Base-by-base conservation (phyloP, 2,329 filamentous ascomycete species). In the Geosmithia flava region DNA sequence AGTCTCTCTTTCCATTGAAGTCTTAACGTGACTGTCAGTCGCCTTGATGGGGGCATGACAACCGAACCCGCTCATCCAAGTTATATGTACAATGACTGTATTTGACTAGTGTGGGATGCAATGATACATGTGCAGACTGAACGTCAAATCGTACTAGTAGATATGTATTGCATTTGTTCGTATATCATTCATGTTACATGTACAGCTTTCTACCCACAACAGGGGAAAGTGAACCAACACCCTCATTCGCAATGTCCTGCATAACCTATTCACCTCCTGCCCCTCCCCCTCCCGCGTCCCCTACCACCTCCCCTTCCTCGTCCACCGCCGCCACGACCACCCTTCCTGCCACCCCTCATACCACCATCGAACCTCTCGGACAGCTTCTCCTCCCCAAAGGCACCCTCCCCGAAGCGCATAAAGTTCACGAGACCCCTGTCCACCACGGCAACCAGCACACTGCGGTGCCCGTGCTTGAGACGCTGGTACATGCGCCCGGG, bases 361-460 rank as follows among this genome's bases (percentile, higher is more conserved):
- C 59, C 65, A 51, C 57, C 68, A 54, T 60, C 71, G 53, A 75
- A 74, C 47, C 78, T 67, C 58, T 82, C 78, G 57, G 80, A 88
- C 39, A 95, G 58, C 62, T 68, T 79, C 63, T 95, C 88, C 52
- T 80, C 76, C 0, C 74, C 83, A 65, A 96, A 96, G 1, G 82
- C 83, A 11, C 81, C 81, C 68, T 97, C 89, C 1, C 78, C 80
- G 50, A 96, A 74, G 20, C 86, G 72, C 58, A 96, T 71, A 61
- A 91, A 97, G 62, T 91, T 97, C 44, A 90, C 84, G 20, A 97
- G 75, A 0, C 93, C 93, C 53, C 88, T 78, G 61, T 97, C 93
- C 33, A 96, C 89, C 2, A 97, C 78, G 0, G 90, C 93, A 20
- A 98, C 62, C 33, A 96, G 71, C 30, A 93, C 85, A 63, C 87